Base-by-base conservation (phyloP, 2,329 filamentous ascomycete genomes). In the Nothophaeocryptopus gaeumannii region DNA sequence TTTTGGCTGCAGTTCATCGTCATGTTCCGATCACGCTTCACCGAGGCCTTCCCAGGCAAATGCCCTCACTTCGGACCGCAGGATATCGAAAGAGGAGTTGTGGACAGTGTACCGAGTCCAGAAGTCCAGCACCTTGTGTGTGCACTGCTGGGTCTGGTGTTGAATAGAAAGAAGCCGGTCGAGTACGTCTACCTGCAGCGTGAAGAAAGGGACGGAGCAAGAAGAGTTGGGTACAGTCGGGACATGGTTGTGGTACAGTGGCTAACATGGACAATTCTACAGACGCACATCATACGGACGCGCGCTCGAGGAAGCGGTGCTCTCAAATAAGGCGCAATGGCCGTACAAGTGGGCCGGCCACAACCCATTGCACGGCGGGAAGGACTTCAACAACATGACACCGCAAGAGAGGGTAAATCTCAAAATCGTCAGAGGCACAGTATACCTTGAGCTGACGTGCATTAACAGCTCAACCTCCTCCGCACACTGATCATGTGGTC, bases 81-180 rank as follows among this genome's bases (percentile, higher is more conserved):
- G 72, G 95, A 99, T 70, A 82, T 99, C 54, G 93, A 99, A 72
- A 80, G 81, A 69, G 93, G 93, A 44, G 81, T 96, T 44, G 82
- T 85, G 54, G 88, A 92, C 67, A 73, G 79, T 41, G 73, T 85
- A 15, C 91, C 92, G 2, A 89, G 90, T 62, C 85, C 95, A 64
- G 85, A 91, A 65, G 85, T 88, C 39, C 92, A 97, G 74, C 81
- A 85, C 60, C 83, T 99, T 51, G 78, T 99, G 20, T 99, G 95
- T 76, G 90, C 90, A 55, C 73, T 99, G 58, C 77, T 99, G 38
- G 85, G 88, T 30, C 77, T 99, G 62, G 82, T 96, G 47, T 78
- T 99, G 64, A 99, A 99, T 72, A 85, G 93, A 70, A 97, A 99
- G 78, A 96, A 99, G 70, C 91, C 96, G 73, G 88, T 97, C 68